Percentiles rank a stretch among this genome's conserved stretches.
Evolutionary conservation across 169 alveolate genomes (phyloP).

Genomic region (Eimeria sp.): DNA sequence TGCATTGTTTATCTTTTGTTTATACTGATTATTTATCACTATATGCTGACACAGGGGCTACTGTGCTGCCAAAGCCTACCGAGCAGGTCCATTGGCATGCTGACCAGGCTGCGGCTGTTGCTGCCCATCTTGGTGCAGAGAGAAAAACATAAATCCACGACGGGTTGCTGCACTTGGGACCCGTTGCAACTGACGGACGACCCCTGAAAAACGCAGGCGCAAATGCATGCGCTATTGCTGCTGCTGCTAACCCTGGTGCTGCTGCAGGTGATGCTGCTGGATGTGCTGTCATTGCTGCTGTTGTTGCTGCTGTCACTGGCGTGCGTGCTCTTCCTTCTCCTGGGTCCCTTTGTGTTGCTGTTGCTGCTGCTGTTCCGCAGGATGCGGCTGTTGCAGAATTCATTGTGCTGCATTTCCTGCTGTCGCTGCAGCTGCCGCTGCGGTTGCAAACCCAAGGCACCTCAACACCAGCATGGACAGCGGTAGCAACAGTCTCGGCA

Average conservation of each 20-base stretch:
- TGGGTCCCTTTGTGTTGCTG: background rate
- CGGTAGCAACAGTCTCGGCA: background rate
- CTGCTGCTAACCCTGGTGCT: background rate
- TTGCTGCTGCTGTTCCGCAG: background rate
- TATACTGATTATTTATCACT: too few relatives aligned
- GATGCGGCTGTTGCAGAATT: too few relatives aligned
- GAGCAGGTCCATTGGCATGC: too few relatives aligned
- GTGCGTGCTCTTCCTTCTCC: background rate
- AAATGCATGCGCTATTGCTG: conserved; percentile 10
- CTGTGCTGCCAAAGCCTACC: too few relatives aligned
- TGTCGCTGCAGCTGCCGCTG: background rate
- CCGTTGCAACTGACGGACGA: conserved; percentile 27
- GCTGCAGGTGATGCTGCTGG: conserved; percentile 2
- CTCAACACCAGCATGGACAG: background rate
- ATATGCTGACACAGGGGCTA: too few relatives aligned
- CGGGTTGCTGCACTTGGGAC: conserved; percentile 21
- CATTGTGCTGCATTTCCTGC: background rate
- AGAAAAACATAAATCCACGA: conserved; percentile 32
- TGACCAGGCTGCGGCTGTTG: background rate
- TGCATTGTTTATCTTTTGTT: too few relatives aligned
- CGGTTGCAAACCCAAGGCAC: background rate
- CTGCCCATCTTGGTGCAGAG: conserved; percentile 19
- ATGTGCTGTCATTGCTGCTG: background rate
- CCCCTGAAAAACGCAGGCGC: conserved; percentile 30
- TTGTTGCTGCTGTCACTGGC: background rate